phyloP scores from a whole-genome alignment of 495 filamentous ascomycete species.

The Penicillium parvum region DNA sequence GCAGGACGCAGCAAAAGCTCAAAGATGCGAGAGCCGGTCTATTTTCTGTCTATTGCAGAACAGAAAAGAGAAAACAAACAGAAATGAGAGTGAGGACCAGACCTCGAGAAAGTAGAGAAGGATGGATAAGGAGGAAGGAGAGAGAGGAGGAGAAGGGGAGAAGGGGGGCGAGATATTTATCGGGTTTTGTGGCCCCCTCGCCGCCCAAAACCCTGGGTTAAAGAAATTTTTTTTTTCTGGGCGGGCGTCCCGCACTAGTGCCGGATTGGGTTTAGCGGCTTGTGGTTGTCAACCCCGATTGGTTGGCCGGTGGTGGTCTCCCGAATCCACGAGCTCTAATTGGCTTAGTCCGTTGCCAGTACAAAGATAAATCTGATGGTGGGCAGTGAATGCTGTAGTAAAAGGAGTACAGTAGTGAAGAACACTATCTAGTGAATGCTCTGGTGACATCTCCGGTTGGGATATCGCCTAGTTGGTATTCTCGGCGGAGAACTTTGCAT shows the following conservation, averaged over 20 bases:
- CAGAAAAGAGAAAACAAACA: constrained; percentile 37
- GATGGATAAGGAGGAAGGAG: constrained; percentile 27
- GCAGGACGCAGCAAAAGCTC: constrained; percentile 39
- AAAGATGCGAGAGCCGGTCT: constrained; percentile 33
- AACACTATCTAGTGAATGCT: too few species aligned
- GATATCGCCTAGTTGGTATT: too few species aligned
- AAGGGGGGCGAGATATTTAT: constrained; percentile 46
- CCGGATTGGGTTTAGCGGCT: constrained; percentile 1
- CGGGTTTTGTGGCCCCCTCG: constrained; percentile 38
- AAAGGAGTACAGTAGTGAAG: too few species aligned
- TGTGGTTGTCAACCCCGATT: constrained; percentile 3
- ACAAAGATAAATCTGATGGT: neutral
- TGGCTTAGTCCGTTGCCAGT: constrained; percentile 5
- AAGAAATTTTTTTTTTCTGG: constrained; percentile 29
- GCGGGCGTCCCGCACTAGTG: constrained; percentile 17
- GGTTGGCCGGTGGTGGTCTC: constrained; percentile 5
- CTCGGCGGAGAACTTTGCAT: too few species aligned
- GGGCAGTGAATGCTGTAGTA: too few species aligned
- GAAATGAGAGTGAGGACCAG: constrained; percentile 40
- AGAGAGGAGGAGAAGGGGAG: constrained; percentile 23
- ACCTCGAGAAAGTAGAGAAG: constrained; percentile 39
- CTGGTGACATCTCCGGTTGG: too few species aligned
- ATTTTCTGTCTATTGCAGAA: constrained; percentile 42
- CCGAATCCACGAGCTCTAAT: constrained; percentile 12
- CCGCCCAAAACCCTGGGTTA: constrained; percentile 18